Percentiles rank a stretch among this genome's conserved stretches.
These are phyloP conservation scores for Coemansia guatemalensis DNA, from an alignment of 192 early-diverging fungal species.

Conservation along the genomic window DNA sequence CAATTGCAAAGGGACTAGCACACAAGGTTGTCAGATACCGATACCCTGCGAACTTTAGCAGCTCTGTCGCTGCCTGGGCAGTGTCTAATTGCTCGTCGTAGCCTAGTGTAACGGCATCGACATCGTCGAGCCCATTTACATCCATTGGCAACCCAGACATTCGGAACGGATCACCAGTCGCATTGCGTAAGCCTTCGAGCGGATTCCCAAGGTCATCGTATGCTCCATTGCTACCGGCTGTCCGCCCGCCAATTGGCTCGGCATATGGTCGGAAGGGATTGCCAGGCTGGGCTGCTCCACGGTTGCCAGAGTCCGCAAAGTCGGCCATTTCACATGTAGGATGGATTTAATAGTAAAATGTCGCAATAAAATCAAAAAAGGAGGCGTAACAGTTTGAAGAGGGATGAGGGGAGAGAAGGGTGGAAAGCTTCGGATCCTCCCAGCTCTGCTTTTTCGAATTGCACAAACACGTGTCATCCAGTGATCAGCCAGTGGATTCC, in stretches of 20 bases:
- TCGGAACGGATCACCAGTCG: slow-evolving; percentile 11
- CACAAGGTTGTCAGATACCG: slow-evolving; percentile 63
- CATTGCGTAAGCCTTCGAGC: slow-evolving; percentile 28
- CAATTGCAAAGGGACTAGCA: slow-evolving; percentile 63
- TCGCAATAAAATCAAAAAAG: slow-evolving; percentile 1
- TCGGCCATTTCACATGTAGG: slow-evolving; percentile 29
- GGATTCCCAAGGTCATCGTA: slow-evolving; percentile 43
- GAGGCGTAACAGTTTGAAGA: neutral
- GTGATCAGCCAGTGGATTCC: no score
- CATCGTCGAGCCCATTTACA: slow-evolving; percentile 13
- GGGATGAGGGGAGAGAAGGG: no score
- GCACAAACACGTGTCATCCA: no score
- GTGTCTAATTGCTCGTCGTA: slow-evolving; percentile 33
- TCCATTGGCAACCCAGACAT: slow-evolving; percentile 14
- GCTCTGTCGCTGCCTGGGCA: slow-evolving; percentile 55
- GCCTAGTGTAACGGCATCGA: slow-evolving; percentile 19
- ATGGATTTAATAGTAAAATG: neutral
- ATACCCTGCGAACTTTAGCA: slow-evolving; percentile 62
- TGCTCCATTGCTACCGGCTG: slow-evolving; percentile 7
- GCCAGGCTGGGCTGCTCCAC: slow-evolving; percentile 4
- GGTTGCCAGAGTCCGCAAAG: slow-evolving; percentile 17
- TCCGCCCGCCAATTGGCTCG: slow-evolving; percentile 16
- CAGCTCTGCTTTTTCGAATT: no score
- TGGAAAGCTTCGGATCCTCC: no score
- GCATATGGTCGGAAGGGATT: slow-evolving; percentile 48